Evolutionary conservation across 768 basidiomycete species (phyloP), one percentile per base, ranked within the genome.

Genomic region (Tubosaeta brunneosetosa): DNA sequence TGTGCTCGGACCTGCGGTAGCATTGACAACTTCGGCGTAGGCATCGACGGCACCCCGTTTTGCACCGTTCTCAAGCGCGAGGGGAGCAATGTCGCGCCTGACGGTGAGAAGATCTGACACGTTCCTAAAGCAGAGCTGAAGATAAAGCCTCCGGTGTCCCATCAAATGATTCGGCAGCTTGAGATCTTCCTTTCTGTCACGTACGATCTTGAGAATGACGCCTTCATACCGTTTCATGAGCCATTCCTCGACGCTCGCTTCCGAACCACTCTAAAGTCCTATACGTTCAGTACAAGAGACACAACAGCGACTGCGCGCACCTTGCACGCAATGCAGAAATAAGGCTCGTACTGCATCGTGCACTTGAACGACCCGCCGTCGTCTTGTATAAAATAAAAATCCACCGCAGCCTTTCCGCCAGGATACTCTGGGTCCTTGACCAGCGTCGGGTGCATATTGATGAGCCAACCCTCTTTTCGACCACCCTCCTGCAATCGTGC

Each of bases 381-480:
- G 63, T 97, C 94, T 73, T 97, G 86, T 57, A 99, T 92, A 64
- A 99, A 98, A 67, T 95, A 98, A 60, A 84, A 95, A 61, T 99
- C 94, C 12, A 99, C 94, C 7, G 88, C 97, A 2, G 92, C 86
- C 60, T 82, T 84, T 17, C 94, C 97, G 9, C 81, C 81, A 6
- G 90, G 82, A 76, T 85, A 86, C 40, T 90, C 86, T 6, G 92
- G 73, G 62, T 94, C 93, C 68, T 91, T 90, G 14, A 97, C 71
- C 9, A 95, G 71, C 1, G 93, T 97, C 87, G 97, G 91, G 67
- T 95, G 94, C 95, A 99, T 98, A 66, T 98, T 98, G 56, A 99
- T 84, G 64, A 99, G 73, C 97, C 97, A 98, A 2, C 94, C 97
- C 49, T 90, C 88, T 65, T 76, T 83, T 61, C 74, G 74, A 3